Conservation (phyloP, 2,329 filamentous ascomycete genomes). For the Thelonectria blattea region DNA sequence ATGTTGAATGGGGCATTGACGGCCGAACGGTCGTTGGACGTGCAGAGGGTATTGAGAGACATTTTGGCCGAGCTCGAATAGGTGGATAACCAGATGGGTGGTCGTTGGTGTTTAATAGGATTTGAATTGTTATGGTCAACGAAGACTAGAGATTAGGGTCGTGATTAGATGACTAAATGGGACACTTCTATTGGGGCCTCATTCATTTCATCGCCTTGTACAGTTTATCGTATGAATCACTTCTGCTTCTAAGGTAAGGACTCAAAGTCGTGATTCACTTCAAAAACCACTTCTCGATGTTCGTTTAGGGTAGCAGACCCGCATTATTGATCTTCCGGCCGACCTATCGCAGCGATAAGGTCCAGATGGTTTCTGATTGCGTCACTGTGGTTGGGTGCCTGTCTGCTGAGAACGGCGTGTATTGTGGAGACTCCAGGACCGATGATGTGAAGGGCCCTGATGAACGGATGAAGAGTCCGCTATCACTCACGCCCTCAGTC, state of each 20-base stretch:
- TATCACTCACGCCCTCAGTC: slow-evolving; percentile 1
- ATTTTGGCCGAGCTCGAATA: slow-evolving; percentile 42
- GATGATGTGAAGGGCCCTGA: slow-evolving; percentile 2
- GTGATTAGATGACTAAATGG: no score
- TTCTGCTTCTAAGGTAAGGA: no score
- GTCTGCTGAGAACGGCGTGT: slow-evolving; percentile 4
- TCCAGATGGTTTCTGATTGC: slow-evolving; percentile 30
- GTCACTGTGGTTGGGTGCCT: slow-evolving; percentile 44
- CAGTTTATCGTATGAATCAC: no score
- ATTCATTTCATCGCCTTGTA: no score
- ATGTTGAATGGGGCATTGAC: slow-evolving; percentile 44
- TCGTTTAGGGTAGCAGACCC: slow-evolving; percentile 1
- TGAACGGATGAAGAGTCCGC: slow-evolving; percentile 1
- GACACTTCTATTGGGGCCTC: no score
- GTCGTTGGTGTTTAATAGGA: no score
- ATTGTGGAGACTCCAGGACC: slow-evolving; percentile 2
- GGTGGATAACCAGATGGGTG: neutral
- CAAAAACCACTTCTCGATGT: no score
- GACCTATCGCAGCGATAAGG: neutral
- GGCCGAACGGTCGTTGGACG: slow-evolving; percentile 53
- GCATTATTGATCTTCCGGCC: slow-evolving; percentile 36
- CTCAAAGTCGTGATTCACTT: no score
- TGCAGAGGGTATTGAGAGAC: slow-evolving; percentile 51
- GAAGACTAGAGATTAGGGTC: no score
- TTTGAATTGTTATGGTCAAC: no score